Base-by-base conservation (phyloP, 768 basidiomycete genomes). In the Candolleomyces eurysporus region DNA sequence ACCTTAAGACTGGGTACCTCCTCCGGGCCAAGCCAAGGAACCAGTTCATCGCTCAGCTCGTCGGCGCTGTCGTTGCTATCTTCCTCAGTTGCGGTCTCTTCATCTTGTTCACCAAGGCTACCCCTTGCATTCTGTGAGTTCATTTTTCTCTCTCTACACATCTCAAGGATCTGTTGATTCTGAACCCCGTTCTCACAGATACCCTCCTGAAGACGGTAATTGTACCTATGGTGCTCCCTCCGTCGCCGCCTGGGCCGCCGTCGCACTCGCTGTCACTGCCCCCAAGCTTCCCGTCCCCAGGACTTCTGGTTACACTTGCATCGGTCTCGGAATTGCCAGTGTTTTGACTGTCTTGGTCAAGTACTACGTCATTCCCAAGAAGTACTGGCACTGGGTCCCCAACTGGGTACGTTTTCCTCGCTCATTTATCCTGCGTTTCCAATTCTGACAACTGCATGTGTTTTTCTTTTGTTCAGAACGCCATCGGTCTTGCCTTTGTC, bases 1-100 rank as follows among this genome's bases (percentile, higher is more conserved):
- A 89, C 69, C 70, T 88, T 65, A 87, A 88, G 74, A 85, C 88
- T n/a, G 84, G 85, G 62, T 87, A 87, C 69, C 83, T 89, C 61
- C 79, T 88, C 26, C 77, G 87, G 55, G 82, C 85, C 13, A 87
- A 85, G 65, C 87, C 87, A 43, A 79, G 73, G 59, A 83, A 84
- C 70, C 83, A 88, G 72, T 88, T 88, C 67, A 74, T 84, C 62
- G 84, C 82, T 26, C 85, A 86, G 71, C 72, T 86, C 3, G 77
- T 74, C 62, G 86, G 87, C 56, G 76, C 85, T 21, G 74, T 85
- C 59, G 82, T 87, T 52, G 80, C 87, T 21, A 75, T 86, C 39
- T 87, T 89, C 78, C 73, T 88, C 70, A 78, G 77, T 58, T 76
- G 78, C 5, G 85, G 85, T 16, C 69, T 87, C 60, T 86, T 84